phyloP scores from a whole-genome alignment of 139 green algal species.

The Spirogloea muscicola region DNA sequence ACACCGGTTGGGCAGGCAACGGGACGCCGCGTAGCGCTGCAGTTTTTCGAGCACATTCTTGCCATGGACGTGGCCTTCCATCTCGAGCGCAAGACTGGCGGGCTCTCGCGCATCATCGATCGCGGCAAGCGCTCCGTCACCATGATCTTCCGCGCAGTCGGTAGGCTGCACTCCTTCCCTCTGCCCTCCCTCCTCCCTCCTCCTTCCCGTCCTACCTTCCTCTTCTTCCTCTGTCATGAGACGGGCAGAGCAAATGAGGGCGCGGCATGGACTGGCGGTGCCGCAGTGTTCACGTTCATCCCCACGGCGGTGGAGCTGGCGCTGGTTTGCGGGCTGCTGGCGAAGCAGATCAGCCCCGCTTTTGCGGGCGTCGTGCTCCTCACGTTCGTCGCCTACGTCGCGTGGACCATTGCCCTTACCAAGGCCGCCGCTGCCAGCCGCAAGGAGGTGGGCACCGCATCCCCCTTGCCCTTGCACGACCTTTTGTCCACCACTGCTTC shows the following conservation, averaged over 20 bases:
- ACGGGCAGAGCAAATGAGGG: no score
- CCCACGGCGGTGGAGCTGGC: slow-evolving; percentile 85
- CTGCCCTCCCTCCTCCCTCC: neutral
- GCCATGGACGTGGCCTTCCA: slow-evolving; percentile 78
- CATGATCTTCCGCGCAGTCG: slow-evolving; percentile 85
- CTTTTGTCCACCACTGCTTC: no score
- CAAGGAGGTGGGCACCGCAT: slow-evolving; percentile 38
- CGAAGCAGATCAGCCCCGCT: slow-evolving; percentile 20
- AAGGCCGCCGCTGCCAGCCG: slow-evolving; percentile 45
- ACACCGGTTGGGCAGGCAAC: slow-evolving; percentile 73
- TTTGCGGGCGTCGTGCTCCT: slow-evolving; percentile 64
- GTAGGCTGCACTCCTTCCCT: slow-evolving; percentile 32
- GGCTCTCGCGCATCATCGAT: slow-evolving; percentile 84
- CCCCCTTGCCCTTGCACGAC: no score
- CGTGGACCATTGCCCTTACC: slow-evolving; percentile 78
- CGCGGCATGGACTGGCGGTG: no score
- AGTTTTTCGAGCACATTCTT: slow-evolving; percentile 80
- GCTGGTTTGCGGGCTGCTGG: slow-evolving; percentile 78
- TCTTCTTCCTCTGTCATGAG: no score
- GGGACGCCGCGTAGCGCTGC: slow-evolving; percentile 51
- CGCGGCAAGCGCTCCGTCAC: slow-evolving; percentile 80
- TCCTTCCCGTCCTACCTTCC: no score
- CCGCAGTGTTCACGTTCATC: slow-evolving; percentile 89
- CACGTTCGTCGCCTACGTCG: slow-evolving; percentile 83
- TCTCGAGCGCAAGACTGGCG: slow-evolving; percentile 78